Conservation (phyloP, 192 early-diverging fungal genomes). For the Allomyces arbusculus region DNA sequence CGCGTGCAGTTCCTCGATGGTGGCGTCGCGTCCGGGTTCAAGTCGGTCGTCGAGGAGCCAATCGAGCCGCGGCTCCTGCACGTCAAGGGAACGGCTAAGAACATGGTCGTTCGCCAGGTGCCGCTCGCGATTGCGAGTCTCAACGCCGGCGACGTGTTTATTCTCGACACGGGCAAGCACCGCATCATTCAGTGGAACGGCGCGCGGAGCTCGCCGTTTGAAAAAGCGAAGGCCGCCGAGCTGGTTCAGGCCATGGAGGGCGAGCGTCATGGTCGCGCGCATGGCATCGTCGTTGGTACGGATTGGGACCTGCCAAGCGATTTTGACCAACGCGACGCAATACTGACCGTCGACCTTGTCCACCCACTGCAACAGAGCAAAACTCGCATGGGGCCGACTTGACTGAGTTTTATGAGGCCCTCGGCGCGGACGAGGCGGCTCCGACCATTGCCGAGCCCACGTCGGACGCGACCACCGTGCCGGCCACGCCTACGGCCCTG, state of each 20-base stretch:
- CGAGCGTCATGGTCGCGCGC: slow-evolving; percentile 36
- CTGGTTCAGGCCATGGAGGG: slow-evolving; percentile 30
- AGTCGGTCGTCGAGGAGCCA: slow-evolving; percentile 28
- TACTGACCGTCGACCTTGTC: slow-evolving; percentile 1
- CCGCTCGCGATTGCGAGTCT: slow-evolving; percentile 22
- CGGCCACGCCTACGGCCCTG: not conserved
- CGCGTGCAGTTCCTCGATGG: slow-evolving; percentile 32
- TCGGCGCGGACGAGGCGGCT: slow-evolving; percentile 7
- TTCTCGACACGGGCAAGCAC: slow-evolving; percentile 41
- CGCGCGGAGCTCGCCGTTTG: slow-evolving; percentile 27
- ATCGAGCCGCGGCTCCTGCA: slow-evolving; percentile 29
- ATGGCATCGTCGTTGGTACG: slow-evolving; percentile 42
- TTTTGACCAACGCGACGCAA: not conserved
- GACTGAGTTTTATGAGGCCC: not conserved
- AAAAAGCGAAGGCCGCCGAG: slow-evolving; percentile 50
- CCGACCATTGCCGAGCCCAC: slow-evolving; percentile 3
- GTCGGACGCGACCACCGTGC: slow-evolving; percentile 4
- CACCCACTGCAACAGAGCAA: slow-evolving; percentile 22
- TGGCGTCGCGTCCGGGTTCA: slow-evolving; percentile 53
- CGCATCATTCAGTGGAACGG: slow-evolving; percentile 54
- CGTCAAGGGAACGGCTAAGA: slow-evolving; percentile 18
- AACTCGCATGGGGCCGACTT: slow-evolving; percentile 3
- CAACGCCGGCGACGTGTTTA: slow-evolving; percentile 54
- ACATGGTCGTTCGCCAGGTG: slow-evolving; percentile 41
- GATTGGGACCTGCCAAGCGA: not conserved